Evolutionary conservation across 495 filamentous ascomycete species (phyloP), one percentile per base, ranked within the genome.

Genomic region (Pseudevernia furfuracea): DNA sequence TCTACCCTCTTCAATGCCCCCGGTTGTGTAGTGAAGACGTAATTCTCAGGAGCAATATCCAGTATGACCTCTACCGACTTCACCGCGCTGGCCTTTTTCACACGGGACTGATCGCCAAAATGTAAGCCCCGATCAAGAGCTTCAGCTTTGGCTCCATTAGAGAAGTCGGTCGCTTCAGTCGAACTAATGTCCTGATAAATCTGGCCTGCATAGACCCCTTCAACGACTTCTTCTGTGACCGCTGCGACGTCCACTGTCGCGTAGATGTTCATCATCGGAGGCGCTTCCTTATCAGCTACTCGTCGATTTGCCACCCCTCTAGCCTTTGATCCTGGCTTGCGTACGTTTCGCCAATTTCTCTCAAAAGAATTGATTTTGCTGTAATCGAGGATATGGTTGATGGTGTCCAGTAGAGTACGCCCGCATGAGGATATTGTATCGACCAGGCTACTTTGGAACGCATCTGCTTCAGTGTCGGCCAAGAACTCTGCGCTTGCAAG

Each of bases 381-480:
- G 70, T 85, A 89, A 67, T 90, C 87, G 1, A 91, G 78, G 5
- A 84, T 81, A 68, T 89, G 85, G 58, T 88, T 82, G 55, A 89
- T 83, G 0, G 85, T 87, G 66, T 94, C 90, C 19, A 95, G 76
- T 3, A 94, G 71, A 0, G 90, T 92, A 60, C 84, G 82, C 0
- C 87, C 87, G 64, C 88, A 94, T 7, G 85, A 84, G 59, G 90
- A 85, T 60, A 94, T 82, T 10, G 88, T 91, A 58, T 88, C 81
- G 1, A 91, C 77, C 49, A 90, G 79, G n/a, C 83, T 85, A 36
- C 76, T 75, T 70, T 90, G 87, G 43, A 82, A 82, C 43, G 80
- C 75, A 62, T 78, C 78, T 3, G 78, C 69, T 21, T 76, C 64
- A 3, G 78, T 81, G n/a, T 76, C 75, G 39, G 77, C 73, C 53